phyloP scores from a whole-genome alignment of 768 basidiomycete genomes.

The Russula earlei region DNA sequence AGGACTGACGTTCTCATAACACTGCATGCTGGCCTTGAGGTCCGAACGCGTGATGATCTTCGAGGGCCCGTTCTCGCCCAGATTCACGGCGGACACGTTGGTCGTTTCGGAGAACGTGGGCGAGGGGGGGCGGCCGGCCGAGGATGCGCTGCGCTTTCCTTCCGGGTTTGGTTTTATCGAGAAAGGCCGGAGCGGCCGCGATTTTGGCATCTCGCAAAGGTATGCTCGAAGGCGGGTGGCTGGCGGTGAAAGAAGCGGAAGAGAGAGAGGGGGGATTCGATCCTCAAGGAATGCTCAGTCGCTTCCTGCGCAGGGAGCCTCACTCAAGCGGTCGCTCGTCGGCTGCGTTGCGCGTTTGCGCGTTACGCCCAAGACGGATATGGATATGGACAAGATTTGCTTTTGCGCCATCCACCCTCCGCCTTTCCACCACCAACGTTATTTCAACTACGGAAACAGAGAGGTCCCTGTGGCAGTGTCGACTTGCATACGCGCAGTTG shows the following conservation, averaged over 20 bases:
- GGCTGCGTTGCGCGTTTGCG: no score
- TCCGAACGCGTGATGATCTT: conserved; percentile 78
- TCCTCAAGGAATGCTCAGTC: no score
- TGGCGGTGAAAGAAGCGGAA: background rate
- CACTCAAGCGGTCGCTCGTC: no score
- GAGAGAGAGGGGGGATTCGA: background rate
- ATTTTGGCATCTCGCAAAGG: conserved; percentile 34
- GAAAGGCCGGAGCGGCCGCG: conserved; percentile 49
- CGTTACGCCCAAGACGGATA: no score
- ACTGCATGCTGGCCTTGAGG: conserved; percentile 66
- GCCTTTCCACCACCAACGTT: no score
- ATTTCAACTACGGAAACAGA: no score
- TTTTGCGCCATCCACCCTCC: no score
- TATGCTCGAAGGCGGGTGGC: background rate
- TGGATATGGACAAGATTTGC: no score
- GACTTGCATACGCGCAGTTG: no score
- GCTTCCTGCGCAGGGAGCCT: no score
- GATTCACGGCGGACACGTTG: conserved; percentile 66
- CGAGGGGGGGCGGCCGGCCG: conserved; percentile 51
- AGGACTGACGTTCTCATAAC: conserved; percentile 67
- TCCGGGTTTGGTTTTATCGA: conserved; percentile 28
- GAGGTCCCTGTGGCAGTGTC: no score
- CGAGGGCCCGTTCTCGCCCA: conserved; percentile 62
- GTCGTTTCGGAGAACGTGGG: conserved; percentile 81
- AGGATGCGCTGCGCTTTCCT: conserved; percentile 35